These are phyloP conservation scores for Abelmoschus esculentus DNA, from an alignment of 345 rosid species.

Conservation along the genomic window DNA sequence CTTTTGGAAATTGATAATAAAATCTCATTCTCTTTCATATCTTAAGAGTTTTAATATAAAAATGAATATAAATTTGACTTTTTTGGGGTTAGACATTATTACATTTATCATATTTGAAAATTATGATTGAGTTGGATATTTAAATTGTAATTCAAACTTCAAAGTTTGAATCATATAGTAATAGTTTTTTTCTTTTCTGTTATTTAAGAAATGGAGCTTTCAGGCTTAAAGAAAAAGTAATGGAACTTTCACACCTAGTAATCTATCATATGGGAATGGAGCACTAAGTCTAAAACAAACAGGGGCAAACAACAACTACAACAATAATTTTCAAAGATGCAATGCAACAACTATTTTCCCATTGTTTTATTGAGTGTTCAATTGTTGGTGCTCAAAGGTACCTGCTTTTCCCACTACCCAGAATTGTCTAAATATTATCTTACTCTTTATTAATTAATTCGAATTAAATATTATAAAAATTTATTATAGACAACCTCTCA, in stretches of 20 bases:
- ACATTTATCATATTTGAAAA: too few relatives aligned
- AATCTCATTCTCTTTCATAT: neutral
- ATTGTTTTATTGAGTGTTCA: neutral
- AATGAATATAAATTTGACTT: neutral
- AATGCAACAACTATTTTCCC: neutral
- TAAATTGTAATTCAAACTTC: too few relatives aligned
- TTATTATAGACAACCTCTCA: too few relatives aligned
- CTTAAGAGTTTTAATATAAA: neutral
- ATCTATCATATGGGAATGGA: neutral
- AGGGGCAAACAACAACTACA: neutral
- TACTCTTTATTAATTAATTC: too few relatives aligned
- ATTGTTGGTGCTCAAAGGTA: neutral
- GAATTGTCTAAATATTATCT: neutral
- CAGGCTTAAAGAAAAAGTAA: neutral
- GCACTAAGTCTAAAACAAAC: neutral
- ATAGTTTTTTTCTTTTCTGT: neutral
- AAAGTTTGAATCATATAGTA: too few relatives aligned
- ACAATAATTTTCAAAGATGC: neutral
- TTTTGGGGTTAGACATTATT: too few relatives aligned
- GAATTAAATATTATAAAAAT: too few relatives aligned
- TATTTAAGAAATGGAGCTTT: neutral
- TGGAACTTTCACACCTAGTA: neutral
- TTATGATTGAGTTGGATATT: too few relatives aligned
- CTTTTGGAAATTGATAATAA: neutral
- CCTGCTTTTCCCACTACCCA: slow-evolving; percentile 2